These are phyloP conservation scores for Solanum chilense DNA, from an alignment of 257 asterid species.

Conservation along the genomic window DNA sequence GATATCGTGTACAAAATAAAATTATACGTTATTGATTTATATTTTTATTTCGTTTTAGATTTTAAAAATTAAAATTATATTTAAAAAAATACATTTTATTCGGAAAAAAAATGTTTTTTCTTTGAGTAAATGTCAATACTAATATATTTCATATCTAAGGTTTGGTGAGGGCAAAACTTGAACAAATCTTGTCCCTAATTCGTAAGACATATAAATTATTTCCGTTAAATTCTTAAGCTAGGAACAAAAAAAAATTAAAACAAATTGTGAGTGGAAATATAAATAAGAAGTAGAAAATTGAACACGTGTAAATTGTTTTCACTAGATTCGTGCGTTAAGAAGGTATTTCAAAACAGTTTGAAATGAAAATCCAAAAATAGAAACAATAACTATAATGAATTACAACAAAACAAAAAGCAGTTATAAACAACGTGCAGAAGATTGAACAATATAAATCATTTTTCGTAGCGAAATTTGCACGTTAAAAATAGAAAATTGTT, in stretches of 20 bases:
- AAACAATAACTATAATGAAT: no score
- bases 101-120: not conserved
- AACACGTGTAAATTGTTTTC: not conserved
- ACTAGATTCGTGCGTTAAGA: not conserved
- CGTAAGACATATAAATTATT: not conserved
- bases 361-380: no score
- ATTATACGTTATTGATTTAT: constrained; percentile 5
- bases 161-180: not conserved
- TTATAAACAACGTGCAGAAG: no score
- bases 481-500: not conserved
- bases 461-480: rapidly evolving
- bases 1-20: not conserved
- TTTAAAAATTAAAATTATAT: not conserved
- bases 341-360: not conserved
- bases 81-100: not conserved
- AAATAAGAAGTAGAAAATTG: not conserved
- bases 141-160: not conserved
- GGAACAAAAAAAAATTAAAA: not conserved
- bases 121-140: not conserved
- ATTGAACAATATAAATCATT: no score
- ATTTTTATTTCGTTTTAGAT: rapidly evolving
- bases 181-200: not conserved
- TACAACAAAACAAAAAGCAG: no score
- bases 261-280: not conserved
- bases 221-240: not conserved